A percentile compares a stretch with the other conserved stretches of the same genome.
These are phyloP conservation scores for Microstegium vimineum DNA, from an alignment of 176 grass and related monocot genomes.

Conservation along the genomic window DNA sequence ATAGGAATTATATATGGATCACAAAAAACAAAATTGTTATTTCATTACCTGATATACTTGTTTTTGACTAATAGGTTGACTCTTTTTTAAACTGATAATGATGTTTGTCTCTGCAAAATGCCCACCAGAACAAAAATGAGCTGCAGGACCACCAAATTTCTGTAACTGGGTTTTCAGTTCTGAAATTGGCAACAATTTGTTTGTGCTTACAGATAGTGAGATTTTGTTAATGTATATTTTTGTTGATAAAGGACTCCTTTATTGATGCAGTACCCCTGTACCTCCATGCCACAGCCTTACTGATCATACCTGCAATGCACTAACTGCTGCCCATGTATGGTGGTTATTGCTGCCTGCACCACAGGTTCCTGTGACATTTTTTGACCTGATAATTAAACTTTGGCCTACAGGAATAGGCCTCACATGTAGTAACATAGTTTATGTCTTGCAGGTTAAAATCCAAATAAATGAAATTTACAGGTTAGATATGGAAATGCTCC, in stretches of 20 bases:
- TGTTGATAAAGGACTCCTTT: constrained; percentile 16
- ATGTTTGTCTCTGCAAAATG: background rate
- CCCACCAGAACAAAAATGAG: background rate
- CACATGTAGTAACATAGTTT: constrained; percentile 18
- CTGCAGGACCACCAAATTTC: background rate
- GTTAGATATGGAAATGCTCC: constrained; percentile 9
- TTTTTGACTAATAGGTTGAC: background rate
- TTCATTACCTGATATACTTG: background rate
- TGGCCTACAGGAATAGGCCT: background rate
- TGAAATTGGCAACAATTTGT: background rate
- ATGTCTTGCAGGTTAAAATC: constrained; percentile 20
- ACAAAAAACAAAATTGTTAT: background rate
- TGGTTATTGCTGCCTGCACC: background rate
- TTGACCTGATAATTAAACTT: background rate
- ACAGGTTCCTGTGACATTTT: background rate
- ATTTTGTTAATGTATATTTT: background rate
- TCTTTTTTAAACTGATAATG: background rate
- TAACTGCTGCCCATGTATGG: background rate
- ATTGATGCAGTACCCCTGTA: background rate
- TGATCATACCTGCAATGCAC: background rate
- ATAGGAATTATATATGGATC: background rate
- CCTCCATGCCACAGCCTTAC: background rate
- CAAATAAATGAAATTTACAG: background rate
- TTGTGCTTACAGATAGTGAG: background rate
- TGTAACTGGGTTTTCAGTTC: background rate